Conservation (phyloP, 2,329 filamentous ascomycete genomes). For the Botrytis pseudocinerea region DNA sequence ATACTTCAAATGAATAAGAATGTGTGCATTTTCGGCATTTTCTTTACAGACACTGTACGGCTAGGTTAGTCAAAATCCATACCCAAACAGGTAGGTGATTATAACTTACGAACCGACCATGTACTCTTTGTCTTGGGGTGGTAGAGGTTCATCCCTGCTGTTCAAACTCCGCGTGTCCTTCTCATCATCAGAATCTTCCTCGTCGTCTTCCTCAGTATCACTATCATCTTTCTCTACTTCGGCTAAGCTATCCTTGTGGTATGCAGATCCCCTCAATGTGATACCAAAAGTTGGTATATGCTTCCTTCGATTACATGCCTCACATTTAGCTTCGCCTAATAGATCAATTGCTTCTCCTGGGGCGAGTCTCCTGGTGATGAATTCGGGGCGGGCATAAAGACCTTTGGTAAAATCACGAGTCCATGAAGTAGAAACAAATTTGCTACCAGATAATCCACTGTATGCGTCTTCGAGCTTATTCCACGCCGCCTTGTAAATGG, state of each 20-base stretch:
- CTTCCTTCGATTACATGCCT: slow-evolving; percentile 63
- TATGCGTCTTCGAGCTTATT: slow-evolving; percentile 71
- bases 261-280: slow-evolving; percentile 64
- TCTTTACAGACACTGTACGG: slow-evolving; percentile 52
- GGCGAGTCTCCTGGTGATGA: slow-evolving; percentile 40
- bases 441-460: slow-evolving; percentile 65
- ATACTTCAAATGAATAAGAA: slow-evolving; percentile 73
- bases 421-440: slow-evolving; percentile 73
- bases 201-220: slow-evolving; percentile 41
- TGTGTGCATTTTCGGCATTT: slow-evolving; percentile 70
- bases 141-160: slow-evolving; percentile 50
- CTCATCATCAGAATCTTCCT: slow-evolving; percentile 44
- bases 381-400: slow-evolving; percentile 64
- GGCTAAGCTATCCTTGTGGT: slow-evolving; percentile 64
- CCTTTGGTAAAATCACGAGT: slow-evolving; percentile 63
- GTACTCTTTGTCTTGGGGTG: slow-evolving; percentile 49
- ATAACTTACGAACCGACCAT: slow-evolving; percentile 51
- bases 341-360: slow-evolving; percentile 47
- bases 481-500: slow-evolving; percentile 69
- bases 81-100: background rate
- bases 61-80: slow-evolving; percentile 32
- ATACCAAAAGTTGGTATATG: slow-evolving; percentile 69
- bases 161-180: slow-evolving; percentile 45
- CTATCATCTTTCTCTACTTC: slow-evolving; percentile 53
- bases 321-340: slow-evolving; percentile 43